Evolutionary conservation across 768 basidiomycete species (phyloP).

Genomic region (Pleurotus tuoliensis): DNA sequence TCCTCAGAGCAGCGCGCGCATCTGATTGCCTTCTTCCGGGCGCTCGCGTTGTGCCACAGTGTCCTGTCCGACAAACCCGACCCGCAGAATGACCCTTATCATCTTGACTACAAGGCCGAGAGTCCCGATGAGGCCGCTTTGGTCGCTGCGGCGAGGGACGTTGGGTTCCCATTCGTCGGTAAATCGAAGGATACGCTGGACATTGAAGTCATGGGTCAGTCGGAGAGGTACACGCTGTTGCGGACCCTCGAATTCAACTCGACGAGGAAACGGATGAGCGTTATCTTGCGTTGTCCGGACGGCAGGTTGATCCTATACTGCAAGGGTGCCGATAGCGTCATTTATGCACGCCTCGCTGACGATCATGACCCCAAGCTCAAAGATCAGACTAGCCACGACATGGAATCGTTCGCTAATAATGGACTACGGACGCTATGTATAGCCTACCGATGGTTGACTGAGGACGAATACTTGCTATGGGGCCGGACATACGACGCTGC

Average conservation of each 20-base stretch:
- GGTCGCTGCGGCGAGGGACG: constrained; percentile 87
- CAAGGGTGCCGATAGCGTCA: constrained; percentile 97
- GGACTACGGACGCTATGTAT: constrained; percentile 91
- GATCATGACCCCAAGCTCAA: constrained; percentile 74
- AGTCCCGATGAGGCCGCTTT: constrained; percentile 94
- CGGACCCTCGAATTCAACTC: constrained; percentile 92
- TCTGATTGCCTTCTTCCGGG: constrained; percentile 87
- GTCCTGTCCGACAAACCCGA: constrained; percentile 81
- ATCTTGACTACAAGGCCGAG: constrained; percentile 91
- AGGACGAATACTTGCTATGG: constrained; percentile 87
- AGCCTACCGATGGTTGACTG: constrained; percentile 70
- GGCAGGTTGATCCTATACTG: constrained; percentile 81
- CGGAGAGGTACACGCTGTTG: constrained; percentile 75
- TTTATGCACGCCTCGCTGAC: constrained; percentile 79
- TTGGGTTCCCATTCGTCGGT: constrained; percentile 86
- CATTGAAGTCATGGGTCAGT: constrained; percentile 88
- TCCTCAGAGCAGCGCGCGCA: constrained; percentile 55
- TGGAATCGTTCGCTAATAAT: constrained; percentile 91
- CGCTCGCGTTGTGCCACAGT: constrained; percentile 89
- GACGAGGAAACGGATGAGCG: constrained; percentile 94
- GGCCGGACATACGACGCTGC: constrained; percentile 78
- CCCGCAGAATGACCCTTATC: constrained; percentile 52
- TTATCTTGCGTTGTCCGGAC: constrained; percentile 81
- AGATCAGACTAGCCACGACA: constrained; percentile 76
- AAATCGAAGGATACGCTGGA: constrained; percentile 73